Evolutionary conservation across 345 rosid genomes (phyloP), one percentile per base, ranked within the genome.

Genomic region (Lagerstroemia speciosa): DNA sequence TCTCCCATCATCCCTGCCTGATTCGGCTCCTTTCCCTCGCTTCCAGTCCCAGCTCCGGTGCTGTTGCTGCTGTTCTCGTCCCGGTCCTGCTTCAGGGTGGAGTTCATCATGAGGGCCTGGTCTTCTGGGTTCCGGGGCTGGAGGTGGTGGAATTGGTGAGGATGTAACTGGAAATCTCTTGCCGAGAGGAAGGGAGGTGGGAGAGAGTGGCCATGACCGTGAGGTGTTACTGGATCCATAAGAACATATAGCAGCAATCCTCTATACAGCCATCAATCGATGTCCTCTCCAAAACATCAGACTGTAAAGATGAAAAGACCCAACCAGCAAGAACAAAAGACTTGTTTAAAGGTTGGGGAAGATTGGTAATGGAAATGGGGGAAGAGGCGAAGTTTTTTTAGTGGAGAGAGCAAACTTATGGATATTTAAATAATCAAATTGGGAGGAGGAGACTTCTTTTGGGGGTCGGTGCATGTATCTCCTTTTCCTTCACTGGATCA

Each of bases 141-240:
- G 41, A 30, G 41, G 1, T 67, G 70, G 62, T 48, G 41, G 40
- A 24, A 30, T 27, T 67, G 55, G 55, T 48, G 24, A 48, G 55
- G 55, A 22, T 48, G 70, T 8, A 67, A 53, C 10, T 67, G 70
- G 62, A 67, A 67, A 26, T 67, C 70, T 48, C 70, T 48, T 24
- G 67, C 26, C 5, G 70, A 48, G 70, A 52, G 62, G 41, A 67
- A 67, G n/a, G 70, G 70, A 33, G 70, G 70, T 2, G 70, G 70
- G 38, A 67, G 62, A n/a, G 70, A 50, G 70, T 67, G 70, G 61
- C 70, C 67, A 64, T 64, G 48, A 22, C 67, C 70, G 38, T 67
- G 70, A 31, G 70, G 33, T 67, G 61, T 34, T 12, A 31, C 43
- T n/a, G 70, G 70, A 67, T 67, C 70, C 70, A 67, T 67, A 1